Evolutionary conservation across 176 grass and related monocot species (phyloP).

Genomic region (Zea luxurians): DNA sequence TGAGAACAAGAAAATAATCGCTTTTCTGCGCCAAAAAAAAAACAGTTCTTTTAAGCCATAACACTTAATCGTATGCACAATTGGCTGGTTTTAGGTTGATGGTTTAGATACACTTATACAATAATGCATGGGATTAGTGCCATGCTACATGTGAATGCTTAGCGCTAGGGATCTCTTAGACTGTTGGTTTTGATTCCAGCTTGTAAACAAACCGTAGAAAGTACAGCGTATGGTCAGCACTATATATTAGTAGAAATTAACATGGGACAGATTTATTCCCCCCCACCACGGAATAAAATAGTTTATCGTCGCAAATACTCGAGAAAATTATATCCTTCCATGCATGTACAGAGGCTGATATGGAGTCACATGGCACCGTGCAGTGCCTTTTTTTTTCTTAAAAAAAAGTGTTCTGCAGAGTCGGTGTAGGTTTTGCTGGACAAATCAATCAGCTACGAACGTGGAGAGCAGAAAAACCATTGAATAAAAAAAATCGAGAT

Average conservation of each 20-base stretch:
- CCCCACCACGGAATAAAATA: slow-evolving; percentile 59
- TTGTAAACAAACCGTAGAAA: slow-evolving; percentile 38
- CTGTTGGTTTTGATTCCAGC: slow-evolving; percentile 33
- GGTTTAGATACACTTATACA: not conserved
- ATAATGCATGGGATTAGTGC: slow-evolving; percentile 13
- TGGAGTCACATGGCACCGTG: slow-evolving; percentile 53
- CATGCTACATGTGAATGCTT: slow-evolving; percentile 14
- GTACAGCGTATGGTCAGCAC: slow-evolving; percentile 40
- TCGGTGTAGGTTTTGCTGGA: slow-evolving; percentile 20
- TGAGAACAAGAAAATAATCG: not conserved
- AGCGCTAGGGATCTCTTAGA: slow-evolving; percentile 28
- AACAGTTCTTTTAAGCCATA: too few relatives aligned
- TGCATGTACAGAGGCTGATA: slow-evolving; percentile 46
- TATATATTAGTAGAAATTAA: slow-evolving; percentile 38
- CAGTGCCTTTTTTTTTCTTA: not conserved
- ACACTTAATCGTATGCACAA: not conserved
- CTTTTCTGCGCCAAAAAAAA: not conserved
- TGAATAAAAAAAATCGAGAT: slow-evolving; percentile 23
- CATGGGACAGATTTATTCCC: slow-evolving; percentile 52
- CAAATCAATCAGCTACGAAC: slow-evolving; percentile 16
- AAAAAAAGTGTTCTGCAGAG: not conserved
- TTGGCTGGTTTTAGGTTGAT: slow-evolving; percentile 2
- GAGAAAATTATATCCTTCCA: slow-evolving; percentile 31
- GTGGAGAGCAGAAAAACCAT: not conserved
- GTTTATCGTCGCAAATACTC: slow-evolving; percentile 37